Evolutionary conservation across 495 filamentous ascomycete genomes (phyloP), one percentile per base, ranked within the genome.

Genomic region (Darksidea phi): DNA sequence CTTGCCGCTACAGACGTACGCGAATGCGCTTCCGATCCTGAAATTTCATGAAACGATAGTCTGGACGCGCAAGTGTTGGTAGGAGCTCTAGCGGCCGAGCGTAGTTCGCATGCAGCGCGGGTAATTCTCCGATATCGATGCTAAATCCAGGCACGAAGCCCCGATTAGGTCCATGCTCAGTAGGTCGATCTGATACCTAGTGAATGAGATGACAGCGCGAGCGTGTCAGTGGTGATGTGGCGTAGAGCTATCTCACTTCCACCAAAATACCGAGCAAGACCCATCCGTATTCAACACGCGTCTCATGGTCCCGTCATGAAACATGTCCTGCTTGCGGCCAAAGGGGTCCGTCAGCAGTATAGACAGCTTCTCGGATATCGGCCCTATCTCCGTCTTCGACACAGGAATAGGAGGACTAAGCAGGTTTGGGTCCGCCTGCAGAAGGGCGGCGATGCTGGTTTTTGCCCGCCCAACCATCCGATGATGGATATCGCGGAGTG

Each of bases 361-460:
- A 1, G 50, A 64, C 26, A 68, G 47, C 52, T 68, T 59, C 26
- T 57, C 56, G 1, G 56, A 43, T 34, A 64, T 57, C 1, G 61
- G 60, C n/a, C 55, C 56, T 28, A 68, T 51, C 37, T 68, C 60
- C 32, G 38, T 48, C 50, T 57, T 64, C 0, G 49, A 57, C 3
- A 68, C 43, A 0, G 65, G 65, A 26, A 68, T 57, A 1, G 56
- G 56, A 8, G 65, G 65, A 24, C 49, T 68, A 1, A 53, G 48
- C n/a, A 23, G 48, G 10, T 34, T 46, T 1, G 56, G 51, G 45
- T 64, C 60, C 20, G 57, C 25, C 13, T 61, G 60, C 11, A 64
- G 36, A 8, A 68, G 65, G 3, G 57, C 38, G 52, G 60, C 60
- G 12, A 68, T 68, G 53, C 65, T 68, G 1, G 65, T 61, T 25